Evolutionary conservation across 2,329 filamentous ascomycete species (phyloP), one percentile per base, ranked within the genome.

Genomic region (Aspergillus sp.): DNA sequence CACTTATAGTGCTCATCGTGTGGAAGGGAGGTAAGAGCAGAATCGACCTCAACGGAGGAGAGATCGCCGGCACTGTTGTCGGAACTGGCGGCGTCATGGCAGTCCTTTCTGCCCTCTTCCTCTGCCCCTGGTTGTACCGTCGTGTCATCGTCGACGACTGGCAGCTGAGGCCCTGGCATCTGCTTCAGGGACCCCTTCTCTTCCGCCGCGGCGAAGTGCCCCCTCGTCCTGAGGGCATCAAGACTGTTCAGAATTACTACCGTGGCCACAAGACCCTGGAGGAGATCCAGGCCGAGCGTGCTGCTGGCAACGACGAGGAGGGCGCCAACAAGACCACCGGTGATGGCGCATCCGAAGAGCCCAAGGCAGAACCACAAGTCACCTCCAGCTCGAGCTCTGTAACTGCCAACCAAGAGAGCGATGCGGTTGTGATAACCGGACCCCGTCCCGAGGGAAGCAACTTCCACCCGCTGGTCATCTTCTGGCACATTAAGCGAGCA

Each of bases 241-340:
- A 55, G n/a, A 36, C 32, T 5, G 52, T 64, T 3, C 55, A 56
- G 11, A 51, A 64, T 24, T 64, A 57, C 42, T 64, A 64, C 54
- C 56, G 38, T n/a, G 62, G 62, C 55, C 62, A 64, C 54, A 64
- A 64, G 51, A 64, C 62, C 1, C 9, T 64, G 36, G 60, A 59
- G 1, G 55, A 64, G 47, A 52, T 64, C 6, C 51, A 60, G 32
- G 57, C 53, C 4, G 55, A 58, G 36, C 62, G 62, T n/a, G 44
- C 51, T 15, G 48, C 39, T 2, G 38, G 42, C 36, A 18, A 34
- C 1, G 60, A 57, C 26, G 48, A 52, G 24, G 55, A 58, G 8
- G 41, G 38, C 12, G 43, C 44, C 4, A 24, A 20, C 5, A 51
- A 48, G 38, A 22, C 38, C 20, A 59, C 55, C 17, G 32, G 42